phyloP scores from a whole-genome alignment of 2,329 filamentous ascomycete species.

The Chaetomiaceae sp. region DNA sequence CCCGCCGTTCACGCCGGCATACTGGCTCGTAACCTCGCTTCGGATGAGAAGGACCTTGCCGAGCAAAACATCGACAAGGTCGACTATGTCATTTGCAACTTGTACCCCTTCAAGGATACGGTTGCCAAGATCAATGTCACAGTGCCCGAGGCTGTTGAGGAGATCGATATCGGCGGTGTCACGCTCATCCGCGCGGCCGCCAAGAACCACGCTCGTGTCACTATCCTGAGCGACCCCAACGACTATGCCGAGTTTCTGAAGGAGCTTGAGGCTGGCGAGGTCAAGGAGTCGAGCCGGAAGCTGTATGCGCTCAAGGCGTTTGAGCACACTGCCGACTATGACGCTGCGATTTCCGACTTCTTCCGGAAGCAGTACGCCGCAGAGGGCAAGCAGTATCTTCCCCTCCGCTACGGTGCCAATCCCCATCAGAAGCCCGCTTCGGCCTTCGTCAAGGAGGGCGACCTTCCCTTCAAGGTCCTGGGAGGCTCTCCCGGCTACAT shows the following conservation, averaged over 20 bases:
- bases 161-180: conserved; percentile 97
- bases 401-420: conserved; percentile 92
- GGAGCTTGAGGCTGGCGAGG: conserved; percentile 82
- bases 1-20: conserved; percentile 89
- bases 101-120: conserved; percentile 99
- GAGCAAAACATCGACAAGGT: conserved; percentile 94
- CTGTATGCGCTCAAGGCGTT: conserved; percentile 95
- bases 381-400: conserved; percentile 74
- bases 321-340: conserved; percentile 96
- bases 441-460: conserved; percentile 67
- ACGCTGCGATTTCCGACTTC: conserved; percentile 89
- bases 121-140: conserved; percentile 96
- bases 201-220: conserved; percentile 95
- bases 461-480: conserved; percentile 92
- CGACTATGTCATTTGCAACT: conserved; percentile 94
- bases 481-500: conserved; percentile 90
- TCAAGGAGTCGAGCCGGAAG: conserved; percentile 80
- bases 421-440: conserved; percentile 97
- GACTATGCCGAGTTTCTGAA: conserved; percentile 94
- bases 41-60: conserved; percentile 93
- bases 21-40: conserved; percentile 86
- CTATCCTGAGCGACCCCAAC: conserved; percentile 87
- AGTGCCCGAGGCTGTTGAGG: conserved; percentile 92
- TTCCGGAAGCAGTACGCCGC: conserved; percentile 96
- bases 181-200: conserved; percentile 93